Evolutionary conservation across 306 rosid species (phyloP).

Genomic region (Vachellia pachyceras): DNA sequence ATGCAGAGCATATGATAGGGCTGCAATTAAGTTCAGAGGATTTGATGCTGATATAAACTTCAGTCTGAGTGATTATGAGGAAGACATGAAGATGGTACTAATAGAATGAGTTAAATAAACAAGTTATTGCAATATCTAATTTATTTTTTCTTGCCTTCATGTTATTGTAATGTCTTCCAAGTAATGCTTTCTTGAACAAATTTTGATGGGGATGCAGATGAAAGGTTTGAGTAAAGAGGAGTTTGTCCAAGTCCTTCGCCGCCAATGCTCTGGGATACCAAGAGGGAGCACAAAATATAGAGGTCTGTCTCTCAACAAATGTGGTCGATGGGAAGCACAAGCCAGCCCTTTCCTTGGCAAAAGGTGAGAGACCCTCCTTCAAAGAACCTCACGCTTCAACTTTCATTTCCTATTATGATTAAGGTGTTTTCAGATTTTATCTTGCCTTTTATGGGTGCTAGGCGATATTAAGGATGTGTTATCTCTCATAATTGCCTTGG

Average conservation of each 20-base stretch:
- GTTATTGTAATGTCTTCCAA: not conserved
- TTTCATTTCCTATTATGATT: not conserved
- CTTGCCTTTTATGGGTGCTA: not conserved
- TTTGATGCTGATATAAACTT: conserved; percentile 82
- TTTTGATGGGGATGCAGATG: conserved; percentile 57
- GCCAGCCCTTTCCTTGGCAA: conserved; percentile 68
- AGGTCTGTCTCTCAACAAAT: conserved; percentile 61
- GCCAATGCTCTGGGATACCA: conserved; percentile 66
- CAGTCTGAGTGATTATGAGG: conserved; percentile 69
- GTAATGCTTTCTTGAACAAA: not conserved
- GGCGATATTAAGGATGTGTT: not conserved
- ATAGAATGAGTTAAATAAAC: not conserved
- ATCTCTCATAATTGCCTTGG: not conserved
- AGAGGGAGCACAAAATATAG: conserved; percentile 66
- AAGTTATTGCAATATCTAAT: not conserved
- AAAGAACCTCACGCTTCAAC: not conserved
- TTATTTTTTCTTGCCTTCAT: not conserved
- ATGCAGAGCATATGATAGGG: conserved; percentile 78
- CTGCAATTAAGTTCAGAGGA: conserved; percentile 86
- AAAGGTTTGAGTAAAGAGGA: conserved; percentile 67
- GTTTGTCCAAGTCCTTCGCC: conserved; percentile 69
- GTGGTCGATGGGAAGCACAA: conserved; percentile 68
- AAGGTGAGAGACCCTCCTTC: conserved; percentile 49
- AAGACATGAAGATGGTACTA: conserved; percentile 71
- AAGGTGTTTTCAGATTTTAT: not conserved